Base-by-base conservation (phyloP, 345 rosid genomes). In the Dipteronia sinensis region DNA sequence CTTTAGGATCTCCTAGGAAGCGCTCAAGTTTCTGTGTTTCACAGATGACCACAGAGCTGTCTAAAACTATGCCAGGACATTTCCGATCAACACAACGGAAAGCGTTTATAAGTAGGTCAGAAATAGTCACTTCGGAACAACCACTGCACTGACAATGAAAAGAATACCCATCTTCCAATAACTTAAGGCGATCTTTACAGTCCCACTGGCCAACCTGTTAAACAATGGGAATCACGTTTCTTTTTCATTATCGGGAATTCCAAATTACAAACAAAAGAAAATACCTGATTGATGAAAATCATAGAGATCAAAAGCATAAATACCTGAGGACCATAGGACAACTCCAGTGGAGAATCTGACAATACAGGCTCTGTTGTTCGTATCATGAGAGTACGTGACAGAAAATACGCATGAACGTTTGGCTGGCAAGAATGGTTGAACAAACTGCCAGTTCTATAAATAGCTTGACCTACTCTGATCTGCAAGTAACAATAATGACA, bases 391-490 rank as follows among this genome's bases (percentile, higher is more conserved):
- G 89, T 85, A 66, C 94, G 97, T 15, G 98, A 91, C 74, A 91
- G 86, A 86, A 93, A 94, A 82, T 93, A 94, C 69, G 92, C 90
- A 76, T 94, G 93, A 82, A 94, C 82, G 68, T 93, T 94, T 75
- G 98, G 97, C 86, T 66, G 81, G 90, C 98, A 94, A 76, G 97
- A 93, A 85, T 94, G 98, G 81, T 93, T 94, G 90, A 91, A 93
- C 85, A 90, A 70, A 79, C 97, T 93, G 79, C 91, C 98, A 74
- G 79, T 80, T 74, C 49, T 76, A 75, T 89, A 94, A 65, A 94
- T 85, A 72, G 98, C 98, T 76, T 87, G 97, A 65, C 97, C 98
- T 76, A 89, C 95, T 76, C 89, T 86, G 76, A 90, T 88, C 92
- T 92, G 66, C 61, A 72, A 72, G 63, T 73, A 72, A 72, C 49